Evolutionary conservation across 129 eudicot species (phyloP).

Genomic region (Rutidosis leptorrhynchoides): DNA sequence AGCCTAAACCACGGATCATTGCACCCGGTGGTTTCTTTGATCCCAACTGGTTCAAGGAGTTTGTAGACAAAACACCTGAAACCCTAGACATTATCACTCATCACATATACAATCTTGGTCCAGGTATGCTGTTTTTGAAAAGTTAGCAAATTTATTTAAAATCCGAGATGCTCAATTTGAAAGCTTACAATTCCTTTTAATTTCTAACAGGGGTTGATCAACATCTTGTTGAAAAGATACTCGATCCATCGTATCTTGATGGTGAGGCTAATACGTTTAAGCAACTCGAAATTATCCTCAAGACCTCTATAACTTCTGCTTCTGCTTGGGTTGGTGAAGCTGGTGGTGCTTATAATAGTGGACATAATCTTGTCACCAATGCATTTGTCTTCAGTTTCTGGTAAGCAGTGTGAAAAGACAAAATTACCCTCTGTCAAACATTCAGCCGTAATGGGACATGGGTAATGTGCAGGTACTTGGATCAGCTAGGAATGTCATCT

Average conservation of each 20-base stretch:
- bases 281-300: conserved; percentile 49
- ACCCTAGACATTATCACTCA: conserved; percentile 60
- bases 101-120: conserved; percentile 90
- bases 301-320: conserved; percentile 52
- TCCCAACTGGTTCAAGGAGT: conserved; percentile 61
- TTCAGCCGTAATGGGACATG: not conserved
- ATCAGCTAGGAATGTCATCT: conserved; percentile 84
- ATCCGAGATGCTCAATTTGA: conserved; percentile 2
- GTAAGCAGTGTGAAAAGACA: conserved; percentile 41
- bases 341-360: conserved; percentile 95
- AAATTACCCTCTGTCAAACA: conserved; percentile 16
- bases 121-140: conserved; percentile 52
- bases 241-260: conserved; percentile 71
- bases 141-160: not conserved
- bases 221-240: conserved; percentile 70
- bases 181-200: conserved; percentile 13
- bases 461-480: conserved; percentile 64
- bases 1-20: conserved; percentile 52
- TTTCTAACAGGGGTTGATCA: conserved; percentile 61
- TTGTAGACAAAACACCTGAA: conserved; percentile 45
- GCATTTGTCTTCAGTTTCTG: conserved; percentile 82
- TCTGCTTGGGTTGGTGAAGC: conserved; percentile 95
- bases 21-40: conserved; percentile 97
- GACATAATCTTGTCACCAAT: conserved; percentile 67
- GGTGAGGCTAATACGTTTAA: conserved; percentile 59